Base-by-base conservation (phyloP, 495 filamentous ascomycete genomes). In the Lindgomyces ingoldianus region DNA sequence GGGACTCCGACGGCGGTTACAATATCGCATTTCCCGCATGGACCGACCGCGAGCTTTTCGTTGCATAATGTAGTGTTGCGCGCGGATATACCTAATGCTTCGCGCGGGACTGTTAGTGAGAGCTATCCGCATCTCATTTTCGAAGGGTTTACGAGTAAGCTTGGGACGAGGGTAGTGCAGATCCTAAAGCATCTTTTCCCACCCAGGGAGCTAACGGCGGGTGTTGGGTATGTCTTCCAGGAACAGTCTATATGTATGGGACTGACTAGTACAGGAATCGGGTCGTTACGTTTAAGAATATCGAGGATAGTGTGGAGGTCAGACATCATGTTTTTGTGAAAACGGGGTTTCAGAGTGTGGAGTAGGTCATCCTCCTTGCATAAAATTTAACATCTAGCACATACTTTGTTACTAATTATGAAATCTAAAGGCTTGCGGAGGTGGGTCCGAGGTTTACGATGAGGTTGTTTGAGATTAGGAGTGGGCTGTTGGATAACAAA, bases 391-490 rank as follows among this genome's bases (percentile, higher is more conserved):
- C 6, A 39, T 39, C 33, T 39, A 39, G 33, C 33, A 14, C 33
- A 14, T 6, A 14, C 33, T 39, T 6, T 39, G 47, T 8, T 50
- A 26, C n/a, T 26, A 11, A 50, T 4, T 2, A 24, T 26, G n/a
- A 21, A 2, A 11, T 14, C 33, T 39, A 14, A 4, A 50, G 47
- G 25, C 30, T 98, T 64, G 90, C 91, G 18, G 94, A 98, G 75
- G 95, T 98, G 44, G 94, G 94, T 0, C 94, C 94, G 3, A 81
- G 94, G 58, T 96, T 98, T 89, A 95, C 93, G 4, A 95, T 99
- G 92, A 84, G 89, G 70, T 81, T 92, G 25, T 99, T 98, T 77
- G 91, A 96, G 74, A 96, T 99, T 62, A 82, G 91, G 49, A 87
- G 89, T 55, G 93, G 94, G n/a, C 94, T 93, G 1, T 78, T 96